phyloP scores from a whole-genome alignment of 1,284 basidiomycete species.

The Cryptococcus sp. region DNA sequence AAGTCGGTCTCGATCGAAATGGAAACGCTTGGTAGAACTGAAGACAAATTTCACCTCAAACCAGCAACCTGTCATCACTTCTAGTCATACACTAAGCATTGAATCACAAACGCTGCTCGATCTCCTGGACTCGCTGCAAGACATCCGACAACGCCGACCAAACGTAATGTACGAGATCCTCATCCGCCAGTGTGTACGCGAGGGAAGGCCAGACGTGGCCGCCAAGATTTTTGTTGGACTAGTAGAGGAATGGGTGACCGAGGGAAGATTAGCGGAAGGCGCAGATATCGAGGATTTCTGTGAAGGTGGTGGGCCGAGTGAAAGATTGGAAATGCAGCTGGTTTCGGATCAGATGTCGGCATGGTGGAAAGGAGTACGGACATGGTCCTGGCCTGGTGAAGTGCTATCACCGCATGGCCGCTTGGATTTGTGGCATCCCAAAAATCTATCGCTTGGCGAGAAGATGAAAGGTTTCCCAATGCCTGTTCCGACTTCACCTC shows the following conservation, averaged over 20 bases:
- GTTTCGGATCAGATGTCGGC: constrained; percentile 7
- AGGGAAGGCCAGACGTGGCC: constrained; percentile 33
- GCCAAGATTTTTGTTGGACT: constrained; percentile 44
- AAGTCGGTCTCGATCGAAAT: not conserved
- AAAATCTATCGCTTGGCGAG: constrained; percentile 33
- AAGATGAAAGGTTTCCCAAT: constrained; percentile 43
- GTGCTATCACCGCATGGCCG: constrained; percentile 42
- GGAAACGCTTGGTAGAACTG: not conserved
- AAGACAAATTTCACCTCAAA: constrained; percentile 1
- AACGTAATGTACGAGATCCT: constrained; percentile 26
- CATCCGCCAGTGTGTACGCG: constrained; percentile 24
- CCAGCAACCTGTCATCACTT: not conserved
- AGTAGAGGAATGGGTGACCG: constrained; percentile 49
- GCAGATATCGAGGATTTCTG: constrained; percentile 38
- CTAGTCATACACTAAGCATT: constrained; percentile 3
- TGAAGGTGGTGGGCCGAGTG: constrained; percentile 32
- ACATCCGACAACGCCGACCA: constrained; percentile 29
- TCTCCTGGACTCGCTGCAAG: constrained; percentile 26
- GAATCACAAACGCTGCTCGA: constrained; percentile 12
- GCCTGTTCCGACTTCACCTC: constrained; percentile 43
- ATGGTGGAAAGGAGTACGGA: constrained; percentile 45
- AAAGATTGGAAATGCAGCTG: constrained; percentile 6
- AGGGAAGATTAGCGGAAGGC: constrained; percentile 43
- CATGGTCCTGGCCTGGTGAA: constrained; percentile 46
- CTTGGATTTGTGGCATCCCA: constrained; percentile 47